These are phyloP conservation scores for Fusarium fujikuroi DNA, from an alignment of 2,329 filamentous ascomycete genomes.

Conservation along the genomic window DNA sequence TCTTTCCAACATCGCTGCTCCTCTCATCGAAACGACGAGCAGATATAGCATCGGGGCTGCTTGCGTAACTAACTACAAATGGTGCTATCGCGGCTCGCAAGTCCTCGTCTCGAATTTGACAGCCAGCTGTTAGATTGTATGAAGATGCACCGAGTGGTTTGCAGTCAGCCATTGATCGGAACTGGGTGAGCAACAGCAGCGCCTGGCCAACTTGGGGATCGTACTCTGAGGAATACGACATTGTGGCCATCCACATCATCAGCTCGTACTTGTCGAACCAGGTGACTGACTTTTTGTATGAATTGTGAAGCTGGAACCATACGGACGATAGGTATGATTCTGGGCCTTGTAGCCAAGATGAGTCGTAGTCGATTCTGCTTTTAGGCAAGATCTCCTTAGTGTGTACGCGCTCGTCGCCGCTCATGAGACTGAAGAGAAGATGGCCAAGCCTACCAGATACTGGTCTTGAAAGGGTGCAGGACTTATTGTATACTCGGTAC, in stretches of 20 bases:
- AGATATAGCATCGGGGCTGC: not conserved
- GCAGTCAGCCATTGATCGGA: not conserved
- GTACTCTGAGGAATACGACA: not conserved
- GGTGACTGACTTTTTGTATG: not conserved
- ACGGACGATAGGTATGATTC: not conserved
- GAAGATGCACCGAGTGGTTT: not conserved
- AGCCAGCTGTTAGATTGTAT: slow-evolving; percentile 1
- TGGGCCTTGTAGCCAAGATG: not conserved
- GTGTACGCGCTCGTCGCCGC: rapidly evolving
- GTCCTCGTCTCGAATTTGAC: not conserved
- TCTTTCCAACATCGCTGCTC: not conserved
- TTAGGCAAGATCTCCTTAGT: not conserved
- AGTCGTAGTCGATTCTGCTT: not conserved
- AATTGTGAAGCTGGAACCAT: not conserved
- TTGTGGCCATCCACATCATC: not conserved
- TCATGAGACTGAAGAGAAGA: not conserved
- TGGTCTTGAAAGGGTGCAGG: not conserved
- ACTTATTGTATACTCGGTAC: not conserved
- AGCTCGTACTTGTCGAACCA: not conserved
- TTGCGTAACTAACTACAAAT: not conserved
- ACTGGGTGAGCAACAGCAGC: slow-evolving; percentile 13
- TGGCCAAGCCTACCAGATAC: not conserved
- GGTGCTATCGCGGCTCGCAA: not conserved
- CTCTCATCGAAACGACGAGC: not conserved
- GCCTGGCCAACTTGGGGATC: not conserved